Base-by-base conservation (phyloP, 1,139 yeast species). In the Hanseniaspora uvarum region DNA sequence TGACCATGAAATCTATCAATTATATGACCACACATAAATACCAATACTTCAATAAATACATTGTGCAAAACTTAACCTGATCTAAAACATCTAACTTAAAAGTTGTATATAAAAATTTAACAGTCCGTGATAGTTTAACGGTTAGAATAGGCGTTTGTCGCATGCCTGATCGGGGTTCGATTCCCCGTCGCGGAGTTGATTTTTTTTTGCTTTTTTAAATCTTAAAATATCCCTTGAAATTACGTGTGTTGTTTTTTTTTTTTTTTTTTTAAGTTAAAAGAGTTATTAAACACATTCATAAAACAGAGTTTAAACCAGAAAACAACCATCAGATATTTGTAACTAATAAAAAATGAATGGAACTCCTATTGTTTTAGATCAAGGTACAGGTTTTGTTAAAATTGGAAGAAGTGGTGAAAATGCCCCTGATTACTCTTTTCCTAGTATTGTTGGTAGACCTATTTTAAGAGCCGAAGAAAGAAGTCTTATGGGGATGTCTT, bases 361-460 rank as follows among this genome's bases (percentile, higher is more conserved):
- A 11, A n/a, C 38, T 33, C 54, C 54, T n/a, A 52, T 52, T 31
- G 97, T 92, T 63, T 88, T 94, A 63, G 99, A 92, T 72, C 98
- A 94, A 74, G 99, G 99, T 73, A 92, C 99, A 48, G 99, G 99
- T 59, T 92, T 92, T 67, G 92, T 84, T 46, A 84, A 84, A 69
- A 87, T 92, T 63, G 98, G 98, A 57, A 80, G 95, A 64, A 96
- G 94, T 36, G 97, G 97, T 28, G 85, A 92, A 62, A 94, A 92
- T 71, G 89, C 89, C 75, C 99, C 99, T 26, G 98, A 92, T 70
- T 83, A 83, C 70, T 89, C 96, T n/a, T 92, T 89, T 70, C 98
- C 98, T 12, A 88, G 97, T 11, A 88, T 92, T 64, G 98, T 92
- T 23, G 99, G 99, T 43, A 79, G 98, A 64, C 99, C 99, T 23